These are phyloP conservation scores for Henckelia pumila DNA, from an alignment of 257 asterid species.

Conservation along the genomic window DNA sequence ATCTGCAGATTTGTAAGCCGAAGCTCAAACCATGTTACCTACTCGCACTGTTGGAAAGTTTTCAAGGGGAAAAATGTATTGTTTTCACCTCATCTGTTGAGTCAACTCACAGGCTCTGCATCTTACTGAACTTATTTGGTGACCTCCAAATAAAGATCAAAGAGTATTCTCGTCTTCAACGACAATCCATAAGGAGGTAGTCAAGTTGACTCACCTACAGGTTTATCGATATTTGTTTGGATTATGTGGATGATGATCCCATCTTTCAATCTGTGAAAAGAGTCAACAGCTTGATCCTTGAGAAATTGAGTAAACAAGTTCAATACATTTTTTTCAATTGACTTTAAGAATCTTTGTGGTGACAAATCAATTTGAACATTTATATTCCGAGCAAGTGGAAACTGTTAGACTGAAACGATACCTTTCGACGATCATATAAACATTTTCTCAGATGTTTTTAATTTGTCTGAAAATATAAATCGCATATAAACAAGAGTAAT, in stretches of 20 bases:
- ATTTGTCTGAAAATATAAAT: too few relatives aligned
- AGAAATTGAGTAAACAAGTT: too few relatives aligned
- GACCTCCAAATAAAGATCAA: conserved; percentile 58
- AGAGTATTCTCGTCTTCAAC: conserved; percentile 88
- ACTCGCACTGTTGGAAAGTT: conserved; percentile 67
- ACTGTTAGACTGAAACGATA: too few relatives aligned
- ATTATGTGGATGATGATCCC: background rate
- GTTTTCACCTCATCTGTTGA: conserved; percentile 90
- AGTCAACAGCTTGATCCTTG: background rate
- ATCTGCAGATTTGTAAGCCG: conserved; percentile 67
- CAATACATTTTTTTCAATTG: too few relatives aligned
- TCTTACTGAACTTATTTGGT: conserved; percentile 57
- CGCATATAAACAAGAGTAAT: too few relatives aligned
- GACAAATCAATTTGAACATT: too few relatives aligned
- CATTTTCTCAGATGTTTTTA: too few relatives aligned
- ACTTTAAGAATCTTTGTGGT: too few relatives aligned
- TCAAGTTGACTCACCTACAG: background rate
- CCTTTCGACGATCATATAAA: too few relatives aligned
- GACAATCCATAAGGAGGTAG: conserved; percentile 77
- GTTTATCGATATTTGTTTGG: conserved; percentile 7
- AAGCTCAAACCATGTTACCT: conserved; percentile 80
- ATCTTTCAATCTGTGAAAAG: background rate
- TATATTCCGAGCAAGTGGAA: too few relatives aligned
- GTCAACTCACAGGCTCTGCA: conserved; percentile 76
- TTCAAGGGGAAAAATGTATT: conserved; percentile 76